Evolutionary conservation across 2,329 filamentous ascomycete species (phyloP).

Genomic region (Pyrenochaeta sp.): DNA sequence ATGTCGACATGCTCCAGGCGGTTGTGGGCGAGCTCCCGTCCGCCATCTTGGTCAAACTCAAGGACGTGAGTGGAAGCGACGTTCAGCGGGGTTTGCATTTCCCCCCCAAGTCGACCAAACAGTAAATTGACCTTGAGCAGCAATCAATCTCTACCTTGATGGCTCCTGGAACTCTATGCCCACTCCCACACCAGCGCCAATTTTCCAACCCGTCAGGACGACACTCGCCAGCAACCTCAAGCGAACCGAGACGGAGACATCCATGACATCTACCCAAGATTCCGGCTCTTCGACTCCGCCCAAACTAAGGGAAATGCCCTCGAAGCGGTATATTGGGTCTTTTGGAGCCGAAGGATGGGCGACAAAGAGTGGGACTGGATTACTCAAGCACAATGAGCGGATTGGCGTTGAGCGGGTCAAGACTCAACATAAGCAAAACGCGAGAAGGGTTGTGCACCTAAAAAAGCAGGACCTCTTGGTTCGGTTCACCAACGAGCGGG

Average conservation of each 20-base stretch:
- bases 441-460: slow-evolving; percentile 59
- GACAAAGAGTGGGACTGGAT: slow-evolving; percentile 77
- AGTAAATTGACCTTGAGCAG: slow-evolving; percentile 43
- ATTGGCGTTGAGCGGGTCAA: slow-evolving; percentile 88
- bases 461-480: slow-evolving; percentile 86
- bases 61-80: slow-evolving; percentile 59
- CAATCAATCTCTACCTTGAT: slow-evolving; percentile 71
- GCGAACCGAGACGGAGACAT: slow-evolving; percentile 35
- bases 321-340: slow-evolving; percentile 81
- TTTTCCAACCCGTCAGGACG: slow-evolving; percentile 30
- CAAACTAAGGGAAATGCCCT: slow-evolving; percentile 56
- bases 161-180: slow-evolving; percentile 63
- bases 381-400: slow-evolving; percentile 82
- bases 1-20: slow-evolving; percentile 62
- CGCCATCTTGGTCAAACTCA: slow-evolving; percentile 57
- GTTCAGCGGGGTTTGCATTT: slow-evolving; percentile 57
- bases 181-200: slow-evolving; percentile 13
- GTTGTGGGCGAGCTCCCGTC: slow-evolving; percentile 63
- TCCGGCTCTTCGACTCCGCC: slow-evolving; percentile 29
- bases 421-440: slow-evolving; percentile 63
- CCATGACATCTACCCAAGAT: slow-evolving; percentile 27
- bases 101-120: too few relatives aligned
- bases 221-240: slow-evolving; percentile 31
- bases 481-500: slow-evolving; percentile 80
- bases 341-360: slow-evolving; percentile 94